Evolutionary conservation across 2,329 filamentous ascomycete genomes (phyloP).

Genomic region (Dendryphion nanum): DNA sequence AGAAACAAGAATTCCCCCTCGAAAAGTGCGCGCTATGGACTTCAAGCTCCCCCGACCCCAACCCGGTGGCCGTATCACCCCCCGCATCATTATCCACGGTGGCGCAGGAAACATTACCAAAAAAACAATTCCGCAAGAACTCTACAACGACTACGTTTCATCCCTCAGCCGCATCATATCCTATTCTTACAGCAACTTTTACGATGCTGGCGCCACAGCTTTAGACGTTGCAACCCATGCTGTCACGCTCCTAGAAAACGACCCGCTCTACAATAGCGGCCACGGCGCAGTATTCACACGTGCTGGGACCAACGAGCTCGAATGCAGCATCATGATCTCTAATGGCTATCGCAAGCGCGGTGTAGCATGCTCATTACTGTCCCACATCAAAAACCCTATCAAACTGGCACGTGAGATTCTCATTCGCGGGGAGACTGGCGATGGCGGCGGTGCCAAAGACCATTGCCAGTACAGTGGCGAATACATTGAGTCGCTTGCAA

Average conservation of each 20-base stretch:
- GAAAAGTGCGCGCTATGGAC: too few relatives aligned
- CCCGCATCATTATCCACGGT: slow-evolving; percentile 50
- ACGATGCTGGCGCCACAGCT: slow-evolving; percentile 51
- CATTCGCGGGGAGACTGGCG: slow-evolving; percentile 62
- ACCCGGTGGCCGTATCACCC: slow-evolving; percentile 23
- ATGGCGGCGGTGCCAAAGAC: slow-evolving; percentile 60
- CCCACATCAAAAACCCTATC: slow-evolving; percentile 76
- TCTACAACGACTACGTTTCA: slow-evolving; percentile 38
- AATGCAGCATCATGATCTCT: slow-evolving; percentile 84
- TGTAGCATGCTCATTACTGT: slow-evolving; percentile 72
- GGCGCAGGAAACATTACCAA: slow-evolving; percentile 48
- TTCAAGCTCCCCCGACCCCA: neutral
- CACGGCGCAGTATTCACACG: slow-evolving; percentile 84
- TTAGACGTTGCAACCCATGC: slow-evolving; percentile 74
- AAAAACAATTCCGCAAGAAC: slow-evolving; percentile 35
- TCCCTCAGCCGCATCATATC: slow-evolving; percentile 40
- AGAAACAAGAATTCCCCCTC: too few relatives aligned
- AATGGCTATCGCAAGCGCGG: slow-evolving; percentile 70
- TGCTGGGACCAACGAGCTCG: slow-evolving; percentile 79
- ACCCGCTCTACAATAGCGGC: slow-evolving; percentile 80
- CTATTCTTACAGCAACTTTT: slow-evolving; percentile 24
- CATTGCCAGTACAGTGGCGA: slow-evolving; percentile 69
- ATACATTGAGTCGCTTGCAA: slow-evolving; percentile 68
- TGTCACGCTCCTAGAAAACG: slow-evolving; percentile 73
- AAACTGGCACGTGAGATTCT: slow-evolving; percentile 70